Conservation (phyloP, 1,284 basidiomycete genomes). For the Rhizopogon parksii region DNA sequence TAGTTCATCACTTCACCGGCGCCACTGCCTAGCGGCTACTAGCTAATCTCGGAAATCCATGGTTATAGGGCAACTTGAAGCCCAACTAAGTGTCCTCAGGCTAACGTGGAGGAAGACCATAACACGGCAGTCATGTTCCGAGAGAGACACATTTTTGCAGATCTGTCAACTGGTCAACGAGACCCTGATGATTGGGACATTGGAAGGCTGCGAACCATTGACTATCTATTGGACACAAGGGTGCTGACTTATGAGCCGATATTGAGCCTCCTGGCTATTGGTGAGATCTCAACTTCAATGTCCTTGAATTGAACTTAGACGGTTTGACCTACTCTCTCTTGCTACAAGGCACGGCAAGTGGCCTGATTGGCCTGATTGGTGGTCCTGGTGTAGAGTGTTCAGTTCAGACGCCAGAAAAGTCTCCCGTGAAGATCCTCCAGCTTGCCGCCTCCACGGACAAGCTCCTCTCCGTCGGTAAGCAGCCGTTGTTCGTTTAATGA, state of each 20-base stretch:
- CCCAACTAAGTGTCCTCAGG: no score
- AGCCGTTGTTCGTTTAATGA: background rate
- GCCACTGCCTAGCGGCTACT: background rate
- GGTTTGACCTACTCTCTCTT: background rate
- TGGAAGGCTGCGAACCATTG: constrained; percentile 40
- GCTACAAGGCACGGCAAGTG: constrained; percentile 47
- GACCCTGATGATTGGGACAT: constrained; percentile 54
- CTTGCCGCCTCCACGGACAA: constrained; percentile 55
- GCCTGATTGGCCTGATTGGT: constrained; percentile 59
- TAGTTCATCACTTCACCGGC: no score
- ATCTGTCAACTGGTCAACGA: constrained; percentile 50
- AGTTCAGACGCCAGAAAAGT: constrained; percentile 45
- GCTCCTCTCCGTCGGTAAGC: constrained; percentile 59
- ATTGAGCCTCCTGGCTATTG: constrained; percentile 66
- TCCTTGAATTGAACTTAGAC: background rate
- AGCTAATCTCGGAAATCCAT: no score
- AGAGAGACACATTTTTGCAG: constrained; percentile 24
- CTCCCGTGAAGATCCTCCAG: constrained; percentile 53
- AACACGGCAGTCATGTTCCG: constrained; percentile 1
- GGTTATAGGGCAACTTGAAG: no score
- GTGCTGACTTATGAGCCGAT: constrained; percentile 67
- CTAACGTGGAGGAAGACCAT: background rate
- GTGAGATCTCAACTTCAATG: constrained; percentile 29
- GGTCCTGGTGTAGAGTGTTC: constrained; percentile 53
- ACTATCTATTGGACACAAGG: constrained; percentile 51